Percentiles rank a stretch among this genome's conserved stretches.
Evolutionary conservation across 306 rosid species (phyloP).

Genomic region (Cyamopsis tetragonoloba): DNA sequence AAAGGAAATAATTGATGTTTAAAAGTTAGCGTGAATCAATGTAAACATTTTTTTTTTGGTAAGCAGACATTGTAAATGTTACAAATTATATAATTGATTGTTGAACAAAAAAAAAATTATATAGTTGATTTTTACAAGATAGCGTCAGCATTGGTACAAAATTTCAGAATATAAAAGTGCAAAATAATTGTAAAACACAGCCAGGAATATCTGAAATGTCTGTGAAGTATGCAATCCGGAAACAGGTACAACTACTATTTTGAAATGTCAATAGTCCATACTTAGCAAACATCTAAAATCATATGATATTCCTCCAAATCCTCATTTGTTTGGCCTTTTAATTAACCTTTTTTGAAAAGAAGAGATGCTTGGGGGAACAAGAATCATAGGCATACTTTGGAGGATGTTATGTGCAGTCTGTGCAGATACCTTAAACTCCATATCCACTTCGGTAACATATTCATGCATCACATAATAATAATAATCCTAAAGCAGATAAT

Average conservation of each 20-base stretch:
- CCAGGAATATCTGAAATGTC: neutral
- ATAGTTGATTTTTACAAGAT: too few species aligned
- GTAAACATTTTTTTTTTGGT: too few species aligned
- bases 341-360: neutral
- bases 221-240: neutral
- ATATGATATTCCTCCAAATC: neutral
- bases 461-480: neutral
- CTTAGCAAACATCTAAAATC: constrained; percentile 2
- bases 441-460: constrained; percentile 8
- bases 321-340: neutral
- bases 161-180: neutral
- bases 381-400: neutral
- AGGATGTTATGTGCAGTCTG: neutral
- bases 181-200: neutral
- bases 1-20: neutral
- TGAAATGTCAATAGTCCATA: neutral
- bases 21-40: neutral
- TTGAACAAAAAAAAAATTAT: too few species aligned
- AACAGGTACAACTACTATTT: neutral
- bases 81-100: too few species aligned
- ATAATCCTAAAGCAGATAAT: constrained; percentile 14
- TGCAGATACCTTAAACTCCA: constrained; percentile 1
- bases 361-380: neutral
- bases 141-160: too few species aligned
- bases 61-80: too few species aligned